These are phyloP conservation scores for Xylariaceae sp. DNA, from an alignment of 2,329 filamentous ascomycete species.

Conservation along the genomic window DNA sequence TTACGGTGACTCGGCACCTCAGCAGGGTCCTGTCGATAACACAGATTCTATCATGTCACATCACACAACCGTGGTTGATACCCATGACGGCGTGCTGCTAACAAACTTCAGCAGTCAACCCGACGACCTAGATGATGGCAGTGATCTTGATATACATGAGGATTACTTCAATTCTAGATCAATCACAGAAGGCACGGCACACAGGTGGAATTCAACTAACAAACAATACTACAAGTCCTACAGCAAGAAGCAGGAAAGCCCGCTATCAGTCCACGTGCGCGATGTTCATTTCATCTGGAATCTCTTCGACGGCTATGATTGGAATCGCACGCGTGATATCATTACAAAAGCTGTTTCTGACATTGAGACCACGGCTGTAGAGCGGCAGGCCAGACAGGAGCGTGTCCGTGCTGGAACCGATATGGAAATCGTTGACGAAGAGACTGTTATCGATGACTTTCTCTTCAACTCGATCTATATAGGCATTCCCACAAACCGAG, in stretches of 20 bases:
- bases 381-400: slow-evolving; percentile 57
- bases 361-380: slow-evolving; percentile 74
- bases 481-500: slow-evolving; percentile 77
- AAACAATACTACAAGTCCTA: slow-evolving; percentile 68
- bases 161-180: slow-evolving; percentile 67
- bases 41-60: slow-evolving; percentile 35
- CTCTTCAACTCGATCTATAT: slow-evolving; percentile 99
- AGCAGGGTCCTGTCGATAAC: slow-evolving; percentile 46
- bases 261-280: slow-evolving; percentile 70
- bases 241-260: slow-evolving; percentile 58
- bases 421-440: slow-evolving; percentile 71
- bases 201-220: slow-evolving; percentile 72
- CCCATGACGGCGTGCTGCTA: slow-evolving; percentile 41
- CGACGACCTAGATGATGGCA: slow-evolving; percentile 43
- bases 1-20: slow-evolving; percentile 39
- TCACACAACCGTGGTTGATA: slow-evolving; percentile 39
- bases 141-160: slow-evolving; percentile 65
- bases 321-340: slow-evolving; percentile 77
- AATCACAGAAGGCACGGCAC: slow-evolving; percentile 59
- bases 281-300: slow-evolving; percentile 97
- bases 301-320: slow-evolving; percentile 95
- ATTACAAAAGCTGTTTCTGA: slow-evolving; percentile 86
- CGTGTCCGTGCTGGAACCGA: slow-evolving; percentile 50
- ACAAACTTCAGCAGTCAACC: slow-evolving; percentile 37
- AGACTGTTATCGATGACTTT: slow-evolving; percentile 86